Conservation (phyloP, 176 grass and related monocot species). For the Urochloa ruziziensis region DNA sequence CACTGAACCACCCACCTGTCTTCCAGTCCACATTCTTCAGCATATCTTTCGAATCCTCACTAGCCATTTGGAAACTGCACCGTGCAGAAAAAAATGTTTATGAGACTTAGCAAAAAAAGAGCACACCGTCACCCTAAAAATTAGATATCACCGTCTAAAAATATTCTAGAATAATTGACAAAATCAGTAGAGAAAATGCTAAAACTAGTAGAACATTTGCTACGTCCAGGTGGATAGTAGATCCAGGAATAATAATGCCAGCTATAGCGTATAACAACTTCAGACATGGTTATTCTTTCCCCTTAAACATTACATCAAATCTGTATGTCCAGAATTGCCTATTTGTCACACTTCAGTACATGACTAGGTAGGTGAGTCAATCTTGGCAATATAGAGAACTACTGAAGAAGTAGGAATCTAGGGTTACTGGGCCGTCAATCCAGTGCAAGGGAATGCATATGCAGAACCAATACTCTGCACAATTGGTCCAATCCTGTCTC, state of each 20-base stretch:
- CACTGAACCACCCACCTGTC: slow-evolving; percentile 43
- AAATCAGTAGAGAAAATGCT: neutral
- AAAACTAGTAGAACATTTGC: neutral
- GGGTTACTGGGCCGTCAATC: neutral
- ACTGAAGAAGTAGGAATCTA: neutral
- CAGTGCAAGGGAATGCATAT: too few species aligned
- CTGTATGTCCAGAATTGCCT: neutral
- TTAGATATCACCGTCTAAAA: neutral
- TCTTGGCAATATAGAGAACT: neutral
- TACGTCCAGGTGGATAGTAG: neutral
- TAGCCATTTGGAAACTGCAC: slow-evolving; percentile 34
- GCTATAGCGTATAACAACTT: neutral
- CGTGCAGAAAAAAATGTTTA: neutral
- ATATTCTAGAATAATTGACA: neutral
- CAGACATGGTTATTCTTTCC: neutral
- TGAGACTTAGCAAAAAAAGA: neutral
- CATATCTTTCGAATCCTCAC: slow-evolving; percentile 62
- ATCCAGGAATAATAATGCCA: neutral
- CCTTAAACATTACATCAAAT: neutral
- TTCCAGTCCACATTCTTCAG: slow-evolving; percentile 77
- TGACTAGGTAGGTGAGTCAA: neutral
- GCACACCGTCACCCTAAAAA: neutral
- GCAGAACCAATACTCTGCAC: neutral
- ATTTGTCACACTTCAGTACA: neutral
- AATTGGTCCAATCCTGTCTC: neutral